A percentile compares a stretch with the other conserved stretches of the same genome.
phyloP scores from a whole-genome alignment of 1,139 yeast species.

The Nakaseomyces glabratus region DNA sequence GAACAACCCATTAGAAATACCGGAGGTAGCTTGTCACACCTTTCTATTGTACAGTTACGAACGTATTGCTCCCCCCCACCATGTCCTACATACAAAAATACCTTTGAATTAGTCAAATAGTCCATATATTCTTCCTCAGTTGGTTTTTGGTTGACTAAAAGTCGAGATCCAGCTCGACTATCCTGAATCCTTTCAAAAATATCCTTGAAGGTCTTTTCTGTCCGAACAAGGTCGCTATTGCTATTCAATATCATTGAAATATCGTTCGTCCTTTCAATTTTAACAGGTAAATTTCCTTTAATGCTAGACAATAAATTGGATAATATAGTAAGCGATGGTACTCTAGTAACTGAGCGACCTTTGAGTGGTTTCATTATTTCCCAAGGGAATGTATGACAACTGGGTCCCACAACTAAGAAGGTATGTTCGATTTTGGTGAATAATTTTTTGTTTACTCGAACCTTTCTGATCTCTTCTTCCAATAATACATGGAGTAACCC shows the following conservation, averaged over 20 bases:
- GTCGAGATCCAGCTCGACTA: conserved; percentile 40
- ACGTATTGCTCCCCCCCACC: conserved; percentile 90
- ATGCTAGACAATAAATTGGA: conserved; percentile 34
- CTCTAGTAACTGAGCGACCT: conserved; percentile 53
- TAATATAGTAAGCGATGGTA: conserved; percentile 58
- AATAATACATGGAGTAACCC: conserved; percentile 45
- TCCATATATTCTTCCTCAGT: conserved; percentile 40
- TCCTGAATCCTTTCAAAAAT: conserved; percentile 32
- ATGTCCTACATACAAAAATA: conserved; percentile 85
- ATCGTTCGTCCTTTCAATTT: conserved; percentile 15
- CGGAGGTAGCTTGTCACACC: conserved; percentile 47
- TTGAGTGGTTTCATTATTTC: conserved; percentile 60
- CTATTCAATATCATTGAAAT: conserved; percentile 61
- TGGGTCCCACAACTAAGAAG: conserved; percentile 58
- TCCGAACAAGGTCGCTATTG: conserved; percentile 60
- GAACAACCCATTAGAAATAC: conserved; percentile 83
- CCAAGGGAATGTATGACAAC: conserved; percentile 74
- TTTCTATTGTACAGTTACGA: conserved; percentile 41
- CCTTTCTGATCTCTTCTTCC: conserved; percentile 37
- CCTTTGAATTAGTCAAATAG: conserved; percentile 36
- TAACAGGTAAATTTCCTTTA: conserved; percentile 13
- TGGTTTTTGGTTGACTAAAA: conserved; percentile 50
- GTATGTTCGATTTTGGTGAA: conserved; percentile 40
- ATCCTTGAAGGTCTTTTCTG: conserved; percentile 52
- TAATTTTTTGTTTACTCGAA: conserved; percentile 15